These are phyloP conservation scores for Chionographis japonica DNA, from an alignment of 106 monocot genomes.

Conservation along the genomic window DNA sequence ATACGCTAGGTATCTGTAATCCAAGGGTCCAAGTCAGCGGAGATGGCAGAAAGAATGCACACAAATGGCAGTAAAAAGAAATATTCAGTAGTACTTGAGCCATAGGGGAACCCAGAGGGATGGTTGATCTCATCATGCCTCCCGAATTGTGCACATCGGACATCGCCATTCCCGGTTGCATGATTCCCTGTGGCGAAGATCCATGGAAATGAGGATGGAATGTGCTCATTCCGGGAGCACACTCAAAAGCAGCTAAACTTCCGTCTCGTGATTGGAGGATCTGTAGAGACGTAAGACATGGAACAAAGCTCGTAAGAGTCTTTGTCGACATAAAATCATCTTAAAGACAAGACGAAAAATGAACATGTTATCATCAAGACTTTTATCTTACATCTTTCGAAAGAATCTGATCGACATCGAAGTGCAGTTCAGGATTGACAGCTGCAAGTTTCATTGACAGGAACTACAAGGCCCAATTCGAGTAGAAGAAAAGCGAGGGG, in stretches of 20 bases:
- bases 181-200: conserved; percentile 4
- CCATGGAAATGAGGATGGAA: conserved; percentile 13
- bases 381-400: conserved; percentile 51
- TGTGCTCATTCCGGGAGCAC: conserved; percentile 8
- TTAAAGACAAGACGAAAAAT: not conserved
- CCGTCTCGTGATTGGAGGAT: conserved; percentile 18
- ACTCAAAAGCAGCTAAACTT: conserved; percentile 8
- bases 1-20: conserved; percentile 33
- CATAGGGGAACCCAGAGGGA: conserved; percentile 17
- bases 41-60: not conserved
- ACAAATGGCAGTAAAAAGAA: not conserved
- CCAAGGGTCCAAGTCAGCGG: not conserved
- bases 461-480: conserved; percentile 32
- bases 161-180: conserved; percentile 22
- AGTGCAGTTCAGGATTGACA: conserved; percentile 53
- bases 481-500: too few relatives aligned
- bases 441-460: conserved; percentile 73
- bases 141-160: conserved; percentile 12
- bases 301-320: too few relatives aligned
- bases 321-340: not conserved
- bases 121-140: conserved; percentile 15
- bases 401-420: conserved; percentile 46
- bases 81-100: conserved; percentile 22
- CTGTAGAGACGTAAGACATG: conserved; percentile 1
- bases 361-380: not conserved